Evolutionary conservation across 148 eudicot genomes (phyloP).

Genomic region (Vaccinium darrowii): DNA sequence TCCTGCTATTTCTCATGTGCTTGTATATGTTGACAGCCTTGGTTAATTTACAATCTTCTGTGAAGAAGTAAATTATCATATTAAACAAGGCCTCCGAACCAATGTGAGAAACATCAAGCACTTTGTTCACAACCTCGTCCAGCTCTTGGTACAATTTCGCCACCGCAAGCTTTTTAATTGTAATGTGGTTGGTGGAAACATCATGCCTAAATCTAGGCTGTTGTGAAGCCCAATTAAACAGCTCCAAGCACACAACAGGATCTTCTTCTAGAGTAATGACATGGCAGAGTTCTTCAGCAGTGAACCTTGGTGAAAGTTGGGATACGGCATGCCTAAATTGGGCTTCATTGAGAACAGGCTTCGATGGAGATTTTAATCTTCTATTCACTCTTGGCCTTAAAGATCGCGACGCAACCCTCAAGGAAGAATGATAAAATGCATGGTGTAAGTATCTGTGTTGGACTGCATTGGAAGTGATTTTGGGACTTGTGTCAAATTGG

Average conservation of each 20-base stretch:
- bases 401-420: constrained; percentile 38
- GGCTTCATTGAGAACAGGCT: constrained; percentile 57
- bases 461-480: not conserved
- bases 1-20: constrained; percentile 55
- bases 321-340: constrained; percentile 47
- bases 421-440: constrained; percentile 29
- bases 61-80: constrained; percentile 67
- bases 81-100: constrained; percentile 41
- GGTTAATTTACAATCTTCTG: constrained; percentile 64
- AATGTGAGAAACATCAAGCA: constrained; percentile 57
- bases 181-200: constrained; percentile 54
- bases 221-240: constrained; percentile 69
- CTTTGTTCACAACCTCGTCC: constrained; percentile 70
- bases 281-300: constrained; percentile 57
- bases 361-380: constrained; percentile 43
- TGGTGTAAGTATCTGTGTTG: constrained; percentile 1
- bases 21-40: constrained; percentile 67
- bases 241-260: constrained; percentile 71
- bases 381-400: constrained; percentile 47
- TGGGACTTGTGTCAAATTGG: not conserved
- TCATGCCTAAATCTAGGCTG: constrained; percentile 68
- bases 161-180: constrained; percentile 68
- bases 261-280: constrained; percentile 48
- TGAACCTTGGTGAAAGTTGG: constrained; percentile 72
- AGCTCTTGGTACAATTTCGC: constrained; percentile 71